A percentile compares a stretch with the other conserved stretches of the same genome.
These are phyloP conservation scores for Fusarium sp. DNA, from an alignment of 2,329 filamentous ascomycete species.

Conservation along the genomic window DNA sequence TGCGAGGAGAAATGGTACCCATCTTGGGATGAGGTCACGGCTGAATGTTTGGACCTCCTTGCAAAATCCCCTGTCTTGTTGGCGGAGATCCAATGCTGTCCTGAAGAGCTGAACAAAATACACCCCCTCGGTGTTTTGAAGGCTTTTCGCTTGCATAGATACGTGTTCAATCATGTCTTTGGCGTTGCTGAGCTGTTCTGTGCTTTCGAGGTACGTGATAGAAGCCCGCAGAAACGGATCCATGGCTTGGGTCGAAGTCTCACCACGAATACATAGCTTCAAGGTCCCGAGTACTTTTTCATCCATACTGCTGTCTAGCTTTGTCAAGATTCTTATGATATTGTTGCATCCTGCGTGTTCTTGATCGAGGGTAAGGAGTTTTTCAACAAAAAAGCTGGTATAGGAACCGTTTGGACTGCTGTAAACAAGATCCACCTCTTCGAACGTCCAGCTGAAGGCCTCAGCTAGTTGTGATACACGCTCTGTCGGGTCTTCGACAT, in stretches of 20 bases:
- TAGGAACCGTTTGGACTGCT: conserved; percentile 46
- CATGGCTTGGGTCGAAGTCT: conserved; percentile 52
- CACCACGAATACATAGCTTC: conserved; percentile 61
- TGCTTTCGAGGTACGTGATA: conserved; percentile 60
- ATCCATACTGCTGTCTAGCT: conserved; percentile 61
- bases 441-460: conserved; percentile 55
- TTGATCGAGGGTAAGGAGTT: conserved; percentile 71
- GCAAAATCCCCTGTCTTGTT: conserved; percentile 40
- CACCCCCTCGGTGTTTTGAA: conserved; percentile 59
- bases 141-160: conserved; percentile 51
- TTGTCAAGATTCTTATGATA: conserved; percentile 67
- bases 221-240: conserved; percentile 68
- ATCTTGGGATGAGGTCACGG: conserved; percentile 50
- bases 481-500: conserved; percentile 50
- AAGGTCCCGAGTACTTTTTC: conserved; percentile 62
- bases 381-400: conserved; percentile 68
- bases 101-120: conserved; percentile 58
- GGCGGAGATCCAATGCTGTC: conserved; percentile 42
- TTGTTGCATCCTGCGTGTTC: conserved; percentile 60
- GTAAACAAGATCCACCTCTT: conserved; percentile 58
- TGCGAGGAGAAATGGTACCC: conserved; percentile 61
- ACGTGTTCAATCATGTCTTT: conserved; percentile 55
- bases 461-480: conserved; percentile 50
- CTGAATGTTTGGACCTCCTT: conserved; percentile 32
- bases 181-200: conserved; percentile 47